These are phyloP conservation scores for Phytophthora sp. DNA, from an alignment of 352 stramenopile species.

Conservation along the genomic window DNA sequence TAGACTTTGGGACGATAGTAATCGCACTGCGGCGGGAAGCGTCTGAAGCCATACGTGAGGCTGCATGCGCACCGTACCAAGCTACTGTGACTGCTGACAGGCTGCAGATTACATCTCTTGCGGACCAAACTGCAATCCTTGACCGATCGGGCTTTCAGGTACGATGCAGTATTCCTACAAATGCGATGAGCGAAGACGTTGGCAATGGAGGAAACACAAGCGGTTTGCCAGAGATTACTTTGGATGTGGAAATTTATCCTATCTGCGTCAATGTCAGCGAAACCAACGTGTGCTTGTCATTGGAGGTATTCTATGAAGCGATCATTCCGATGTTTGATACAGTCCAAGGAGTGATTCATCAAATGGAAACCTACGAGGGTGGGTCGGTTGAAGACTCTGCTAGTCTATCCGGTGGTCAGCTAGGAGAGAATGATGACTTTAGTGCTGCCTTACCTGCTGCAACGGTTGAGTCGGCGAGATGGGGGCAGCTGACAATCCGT, in stretches of 20 bases:
- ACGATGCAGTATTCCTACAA: slow-evolving; percentile 23
- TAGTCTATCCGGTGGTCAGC: slow-evolving; percentile 7
- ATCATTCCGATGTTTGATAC: slow-evolving; percentile 43
- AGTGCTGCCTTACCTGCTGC: not conserved
- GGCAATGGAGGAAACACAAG: not conserved
- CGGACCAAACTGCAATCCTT: slow-evolving; percentile 41
- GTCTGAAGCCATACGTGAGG: slow-evolving; percentile 4
- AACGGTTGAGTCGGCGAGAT: slow-evolving; percentile 8
- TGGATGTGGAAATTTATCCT: slow-evolving; percentile 41
- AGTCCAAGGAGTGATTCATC: slow-evolving; percentile 27
- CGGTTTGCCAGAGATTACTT: slow-evolving; percentile 14
- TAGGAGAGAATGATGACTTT: slow-evolving; percentile 10
- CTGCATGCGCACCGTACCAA: slow-evolving; percentile 15
- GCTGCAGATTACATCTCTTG: slow-evolving; percentile 41
- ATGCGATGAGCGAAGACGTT: slow-evolving; percentile 6
- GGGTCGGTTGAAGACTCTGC: slow-evolving; percentile 21
- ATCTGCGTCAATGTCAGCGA: slow-evolving; percentile 58
- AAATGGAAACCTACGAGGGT: slow-evolving; percentile 27
- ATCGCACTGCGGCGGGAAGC: slow-evolving; percentile 28
- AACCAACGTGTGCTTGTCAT: slow-evolving; percentile 40
- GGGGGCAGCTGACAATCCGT: slow-evolving; percentile 29
- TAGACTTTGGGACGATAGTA: slow-evolving; percentile 63
- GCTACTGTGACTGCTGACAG: slow-evolving; percentile 28
- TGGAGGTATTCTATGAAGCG: slow-evolving; percentile 45
- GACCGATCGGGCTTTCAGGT: slow-evolving; percentile 48